phyloP scores from a whole-genome alignment of 495 filamentous ascomycete genomes.

The Umbilicaria muhlenbergii region DNA sequence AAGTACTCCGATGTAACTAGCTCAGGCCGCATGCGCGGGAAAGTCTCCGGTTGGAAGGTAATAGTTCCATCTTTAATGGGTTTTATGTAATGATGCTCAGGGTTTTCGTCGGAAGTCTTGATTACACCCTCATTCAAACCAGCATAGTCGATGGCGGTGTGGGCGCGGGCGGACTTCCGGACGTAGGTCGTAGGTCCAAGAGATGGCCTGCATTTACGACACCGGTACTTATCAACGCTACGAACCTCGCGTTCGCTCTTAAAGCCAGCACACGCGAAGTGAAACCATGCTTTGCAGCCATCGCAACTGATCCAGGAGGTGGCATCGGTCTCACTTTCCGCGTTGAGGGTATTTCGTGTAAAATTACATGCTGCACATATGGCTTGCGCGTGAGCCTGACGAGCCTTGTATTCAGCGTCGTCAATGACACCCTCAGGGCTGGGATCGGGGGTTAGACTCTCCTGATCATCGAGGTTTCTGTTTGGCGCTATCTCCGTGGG shows the following conservation, averaged over 20 bases:
- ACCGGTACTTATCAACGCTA: slow-evolving; percentile 60
- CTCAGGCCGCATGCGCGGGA: slow-evolving; percentile 54
- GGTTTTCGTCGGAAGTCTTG: slow-evolving; percentile 50
- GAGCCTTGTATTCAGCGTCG: not conserved
- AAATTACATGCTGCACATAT: slow-evolving; percentile 36
- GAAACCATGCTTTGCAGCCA: slow-evolving; percentile 61
- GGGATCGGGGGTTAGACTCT: not conserved
- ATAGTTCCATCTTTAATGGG: slow-evolving; percentile 55
- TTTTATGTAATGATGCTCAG: slow-evolving; percentile 59
- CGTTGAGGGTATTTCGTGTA: slow-evolving; percentile 28
- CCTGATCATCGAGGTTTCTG: too few relatives aligned
- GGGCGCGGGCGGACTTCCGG: slow-evolving; percentile 46
- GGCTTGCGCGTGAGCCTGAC: slow-evolving; percentile 18
- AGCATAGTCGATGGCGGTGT: slow-evolving; percentile 61
- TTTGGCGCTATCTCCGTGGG: too few relatives aligned
- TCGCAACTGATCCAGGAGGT: slow-evolving; percentile 63
- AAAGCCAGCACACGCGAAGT: slow-evolving; percentile 58
- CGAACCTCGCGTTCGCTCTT: slow-evolving; percentile 53
- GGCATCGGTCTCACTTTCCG: slow-evolving; percentile 29
- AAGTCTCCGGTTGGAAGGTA: slow-evolving; percentile 43
- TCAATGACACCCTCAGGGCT: not conserved
- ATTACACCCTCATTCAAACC: slow-evolving; percentile 59
- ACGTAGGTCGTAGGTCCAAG: slow-evolving; percentile 52
- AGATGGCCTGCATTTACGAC: slow-evolving; percentile 38
- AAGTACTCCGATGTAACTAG: slow-evolving; percentile 51